Evolutionary conservation across 495 filamentous ascomycete species (phyloP), one percentile per base, ranked within the genome.

Genomic region (Podospora pseudocomata): DNA sequence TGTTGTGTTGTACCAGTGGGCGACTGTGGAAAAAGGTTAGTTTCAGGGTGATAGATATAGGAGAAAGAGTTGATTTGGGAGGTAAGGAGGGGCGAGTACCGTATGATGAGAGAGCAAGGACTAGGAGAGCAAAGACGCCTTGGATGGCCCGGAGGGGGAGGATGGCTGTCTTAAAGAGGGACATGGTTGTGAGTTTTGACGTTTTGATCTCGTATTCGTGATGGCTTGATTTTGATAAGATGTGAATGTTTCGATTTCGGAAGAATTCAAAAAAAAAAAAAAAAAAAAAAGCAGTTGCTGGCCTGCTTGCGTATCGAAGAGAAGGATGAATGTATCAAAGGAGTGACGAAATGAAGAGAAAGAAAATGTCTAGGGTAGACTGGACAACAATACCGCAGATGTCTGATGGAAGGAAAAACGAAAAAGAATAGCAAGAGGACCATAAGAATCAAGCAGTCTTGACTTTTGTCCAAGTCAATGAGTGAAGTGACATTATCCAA

Each of bases 51-150:
- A 39, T 39, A 39, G 11, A 39, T 39, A 39, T 11, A 39, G 34
- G 11, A 39, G 34, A 11, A 3, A 39, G 11, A 23, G 23, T 23
- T 23, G 23, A 23, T 23, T 23, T 39, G 59, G 59, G 26, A 30
- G 59, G 27, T 13, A 61, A 26, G 59, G 9, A 15, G 30, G 5
- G 13, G 34, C 28, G 5, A 13, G 16, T 82, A 95, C 92, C 87
- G 75, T 90, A 92, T 62, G 81, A 86, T 20, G 89, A 89, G 49
- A 96, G 79, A 23, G 82, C 87, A 62, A 96, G 76, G 44, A 91
- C 82, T 59, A 90, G 83, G 71, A 92, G 72, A 13, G 89, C 87
- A 64, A 92, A 87, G 61, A 91, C 64, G 23, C 78, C 76, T 76
- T 96, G 92, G 60, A 82, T 65, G 27, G 67, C 66, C 67, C 82